Evolutionary conservation across 2,329 filamentous ascomycete species (phyloP), one percentile per base, ranked within the genome.

Genomic region (Ceratocystis variospora): DNA sequence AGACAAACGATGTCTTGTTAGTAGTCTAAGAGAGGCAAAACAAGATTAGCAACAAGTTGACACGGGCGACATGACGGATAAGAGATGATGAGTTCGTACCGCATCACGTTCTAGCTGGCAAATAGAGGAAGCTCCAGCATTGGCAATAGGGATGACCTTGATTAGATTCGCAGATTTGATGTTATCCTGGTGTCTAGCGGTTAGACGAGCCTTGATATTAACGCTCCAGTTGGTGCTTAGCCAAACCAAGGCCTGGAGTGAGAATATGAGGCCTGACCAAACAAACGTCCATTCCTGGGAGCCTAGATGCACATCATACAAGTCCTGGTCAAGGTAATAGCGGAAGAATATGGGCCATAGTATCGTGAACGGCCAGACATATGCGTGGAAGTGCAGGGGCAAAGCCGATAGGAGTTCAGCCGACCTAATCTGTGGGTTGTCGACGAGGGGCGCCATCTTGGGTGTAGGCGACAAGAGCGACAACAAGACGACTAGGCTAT

Each of bases 251-350:
- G 89, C 86, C 79, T 99, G 95, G 66, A 88, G 73, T 10, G 92
- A 96, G 75, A 95, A 81, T 74, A 99, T 96, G 71, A 85, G 82
- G 72, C 89, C 93, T 70, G 88, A 84, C 86, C 90, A 99, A 69
- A 99, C 90, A 74, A 96, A 96, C 0, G 95, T 97, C 93, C 94
- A 99, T 80, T 99, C 94, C 71, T 88, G 86, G n/a, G 88, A 92
- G 72, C 88, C 85, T 70, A 99, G 95, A 79, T 97, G 87, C 74
- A 87, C 87, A 70, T 96, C 88, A 76, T 99, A 99, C 70, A 89
- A 85, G 65, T 90, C 87, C 69, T 86, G 81, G 25, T 85, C 88
- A 65, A 96, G 84, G 75, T 96, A 97, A 76, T 92, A 86, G 75
- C 89, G 85, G 70, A 96, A 83, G 77, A 97, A 97, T 72, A 88